Conservation (phyloP, 2,329 filamentous ascomycete species). For the Epichloe sibirici region DNA sequence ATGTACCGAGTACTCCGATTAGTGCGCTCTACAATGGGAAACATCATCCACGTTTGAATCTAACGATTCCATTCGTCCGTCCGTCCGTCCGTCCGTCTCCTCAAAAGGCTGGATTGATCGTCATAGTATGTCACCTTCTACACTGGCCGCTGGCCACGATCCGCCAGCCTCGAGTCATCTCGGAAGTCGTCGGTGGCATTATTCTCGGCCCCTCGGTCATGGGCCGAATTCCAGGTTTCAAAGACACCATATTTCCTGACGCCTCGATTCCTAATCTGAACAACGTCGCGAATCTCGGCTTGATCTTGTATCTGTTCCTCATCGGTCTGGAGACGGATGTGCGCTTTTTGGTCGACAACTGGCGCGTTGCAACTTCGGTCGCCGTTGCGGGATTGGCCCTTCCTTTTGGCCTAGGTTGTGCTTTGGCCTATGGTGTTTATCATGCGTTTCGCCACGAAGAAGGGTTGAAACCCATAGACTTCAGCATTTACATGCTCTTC, state of each 20-base stretch:
- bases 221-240: constrained; percentile 73
- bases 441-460: constrained; percentile 49
- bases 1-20: constrained; percentile 3
- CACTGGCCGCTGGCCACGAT: constrained; percentile 68
- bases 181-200: constrained; percentile 76
- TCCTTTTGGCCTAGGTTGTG: constrained; percentile 72
- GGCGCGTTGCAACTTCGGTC: constrained; percentile 67
- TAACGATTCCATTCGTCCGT: background rate
- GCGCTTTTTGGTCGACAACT: constrained; percentile 64
- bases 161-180: constrained; percentile 70
- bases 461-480: constrained; percentile 29
- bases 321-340: constrained; percentile 82
- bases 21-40: too few species aligned
- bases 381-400: constrained; percentile 68
- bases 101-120: constrained; percentile 28
- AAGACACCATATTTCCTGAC: constrained; percentile 61
- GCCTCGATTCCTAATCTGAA: constrained; percentile 63
- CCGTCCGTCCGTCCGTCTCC: background rate
- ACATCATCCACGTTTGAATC: too few species aligned
- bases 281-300: constrained; percentile 70
- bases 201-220: constrained; percentile 78
- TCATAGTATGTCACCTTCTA: constrained; percentile 38
- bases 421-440: constrained; percentile 71
- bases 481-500: constrained; percentile 53
- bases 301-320: constrained; percentile 77